These are phyloP conservation scores for Pisolithus thermaeus DNA, from an alignment of 1,284 basidiomycete species.

Conservation along the genomic window DNA sequence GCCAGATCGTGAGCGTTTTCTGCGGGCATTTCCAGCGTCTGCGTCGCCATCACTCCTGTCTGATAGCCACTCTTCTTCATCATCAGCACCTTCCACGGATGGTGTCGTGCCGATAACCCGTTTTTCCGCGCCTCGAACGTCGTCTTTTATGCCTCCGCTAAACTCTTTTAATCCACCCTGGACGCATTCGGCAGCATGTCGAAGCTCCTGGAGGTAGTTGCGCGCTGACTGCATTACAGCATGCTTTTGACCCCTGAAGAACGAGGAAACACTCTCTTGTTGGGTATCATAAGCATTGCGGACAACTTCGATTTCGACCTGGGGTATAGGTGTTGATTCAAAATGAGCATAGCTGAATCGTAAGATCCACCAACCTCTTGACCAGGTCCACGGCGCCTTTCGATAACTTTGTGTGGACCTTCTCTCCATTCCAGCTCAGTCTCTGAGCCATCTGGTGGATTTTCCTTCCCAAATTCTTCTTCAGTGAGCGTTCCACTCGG, in stretches of 20 bases:
- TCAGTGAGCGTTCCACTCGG: constrained; percentile 10
- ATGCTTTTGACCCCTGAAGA: background rate
- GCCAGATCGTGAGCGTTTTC: constrained; percentile 13
- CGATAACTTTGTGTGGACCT: constrained; percentile 57
- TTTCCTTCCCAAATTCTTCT: constrained; percentile 23
- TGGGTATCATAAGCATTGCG: constrained; percentile 13
- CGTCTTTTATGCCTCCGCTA: background rate
- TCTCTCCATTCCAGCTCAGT: constrained; percentile 56
- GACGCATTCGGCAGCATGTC: constrained; percentile 3
- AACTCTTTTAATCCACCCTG: constrained; percentile 1
- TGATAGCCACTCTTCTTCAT: constrained; percentile 23
- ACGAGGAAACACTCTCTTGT: constrained; percentile 2
- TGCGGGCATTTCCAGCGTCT: constrained; percentile 3
- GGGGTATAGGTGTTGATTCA: background rate
- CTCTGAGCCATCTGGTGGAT: constrained; percentile 42
- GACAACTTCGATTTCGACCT: constrained; percentile 25
- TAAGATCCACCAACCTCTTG: constrained; percentile 18
- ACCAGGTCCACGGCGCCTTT: constrained; percentile 24
- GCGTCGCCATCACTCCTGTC: constrained; percentile 13
- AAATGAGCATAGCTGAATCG: background rate
- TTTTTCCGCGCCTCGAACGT: background rate
- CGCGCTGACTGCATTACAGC: constrained; percentile 2
- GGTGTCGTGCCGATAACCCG: background rate
- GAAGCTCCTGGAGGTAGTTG: constrained; percentile 10
- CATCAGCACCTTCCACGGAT: constrained; percentile 1